phyloP scores from a whole-genome alignment of 495 filamentous ascomycete genomes.

The Poronia punctata region DNA sequence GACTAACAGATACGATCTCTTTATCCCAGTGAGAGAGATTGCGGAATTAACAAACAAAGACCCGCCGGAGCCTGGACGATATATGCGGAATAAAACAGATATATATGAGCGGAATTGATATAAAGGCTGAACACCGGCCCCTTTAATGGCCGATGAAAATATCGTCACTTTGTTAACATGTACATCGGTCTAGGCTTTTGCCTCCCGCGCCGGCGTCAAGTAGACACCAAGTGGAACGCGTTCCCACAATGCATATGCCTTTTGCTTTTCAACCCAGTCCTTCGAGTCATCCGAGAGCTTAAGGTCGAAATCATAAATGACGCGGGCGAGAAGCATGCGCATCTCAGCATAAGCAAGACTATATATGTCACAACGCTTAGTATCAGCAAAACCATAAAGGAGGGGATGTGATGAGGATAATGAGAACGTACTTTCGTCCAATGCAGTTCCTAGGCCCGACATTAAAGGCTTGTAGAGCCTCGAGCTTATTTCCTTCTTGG shows the following conservation, averaged over 20 bases:
- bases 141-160: no score
- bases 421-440: constrained; percentile 35
- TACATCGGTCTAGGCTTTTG: constrained; percentile 9
- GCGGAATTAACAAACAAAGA: no score
- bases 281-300: constrained; percentile 17
- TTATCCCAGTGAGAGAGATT: no score
- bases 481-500: constrained; percentile 22
- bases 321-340: constrained; percentile 34
- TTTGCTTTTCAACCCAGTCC: constrained; percentile 27
- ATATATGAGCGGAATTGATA: no score
- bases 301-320: constrained; percentile 36
- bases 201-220: constrained; percentile 12
- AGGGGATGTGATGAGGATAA: background rate
- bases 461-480: constrained; percentile 31
- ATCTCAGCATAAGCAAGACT: constrained; percentile 35
- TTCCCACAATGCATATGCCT: constrained; percentile 22
- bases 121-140: no score
- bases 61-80: no score
- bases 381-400: background rate
- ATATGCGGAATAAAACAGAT: no score
- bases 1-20: no score
- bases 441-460: constrained; percentile 34
- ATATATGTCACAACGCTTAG: background rate
- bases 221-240: constrained; percentile 17
- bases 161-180: no score